A percentile compares a stretch with the other conserved stretches of the same genome.
Conservation (phyloP, 257 asterid species). For the Catharanthus roseus region DNA sequence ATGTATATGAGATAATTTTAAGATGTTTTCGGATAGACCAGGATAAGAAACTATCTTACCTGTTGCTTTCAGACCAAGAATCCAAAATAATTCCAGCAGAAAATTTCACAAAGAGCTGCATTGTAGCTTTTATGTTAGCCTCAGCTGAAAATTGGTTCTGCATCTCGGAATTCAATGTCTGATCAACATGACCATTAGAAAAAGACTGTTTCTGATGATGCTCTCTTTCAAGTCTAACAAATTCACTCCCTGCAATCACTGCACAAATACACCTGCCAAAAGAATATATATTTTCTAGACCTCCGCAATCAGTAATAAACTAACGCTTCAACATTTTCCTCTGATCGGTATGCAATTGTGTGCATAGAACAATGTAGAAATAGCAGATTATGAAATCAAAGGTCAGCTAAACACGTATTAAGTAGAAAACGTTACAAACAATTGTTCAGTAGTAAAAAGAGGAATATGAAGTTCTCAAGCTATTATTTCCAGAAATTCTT, state of each 20-base stretch:
- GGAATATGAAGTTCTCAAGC: not conserved
- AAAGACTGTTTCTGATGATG: constrained; percentile 64
- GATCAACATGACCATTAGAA: constrained; percentile 67
- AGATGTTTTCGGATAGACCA: not conserved
- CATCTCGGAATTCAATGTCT: constrained; percentile 53
- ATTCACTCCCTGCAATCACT: constrained; percentile 87
- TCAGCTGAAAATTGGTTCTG: constrained; percentile 58
- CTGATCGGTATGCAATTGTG: not conserved
- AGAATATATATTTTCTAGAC: constrained; percentile 2
- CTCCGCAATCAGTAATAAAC: not conserved
- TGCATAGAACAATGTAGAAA: not conserved
- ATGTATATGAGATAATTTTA: not conserved
- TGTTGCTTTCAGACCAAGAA: constrained; percentile 70
- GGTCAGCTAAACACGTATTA: not conserved
- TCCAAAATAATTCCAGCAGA: constrained; percentile 83
- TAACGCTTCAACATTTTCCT: not conserved
- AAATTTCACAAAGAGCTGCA: constrained; percentile 88
- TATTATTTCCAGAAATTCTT: not conserved
- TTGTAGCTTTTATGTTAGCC: constrained; percentile 68
- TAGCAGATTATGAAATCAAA: not conserved
- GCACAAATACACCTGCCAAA: constrained; percentile 81
- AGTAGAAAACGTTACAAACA: not conserved
- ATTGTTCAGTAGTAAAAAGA: too few species aligned
- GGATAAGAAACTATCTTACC: constrained; percentile 34
- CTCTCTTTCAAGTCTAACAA: constrained; percentile 80